Conservation (phyloP, 106 monocot species). For the Dendrobium officinale region DNA sequence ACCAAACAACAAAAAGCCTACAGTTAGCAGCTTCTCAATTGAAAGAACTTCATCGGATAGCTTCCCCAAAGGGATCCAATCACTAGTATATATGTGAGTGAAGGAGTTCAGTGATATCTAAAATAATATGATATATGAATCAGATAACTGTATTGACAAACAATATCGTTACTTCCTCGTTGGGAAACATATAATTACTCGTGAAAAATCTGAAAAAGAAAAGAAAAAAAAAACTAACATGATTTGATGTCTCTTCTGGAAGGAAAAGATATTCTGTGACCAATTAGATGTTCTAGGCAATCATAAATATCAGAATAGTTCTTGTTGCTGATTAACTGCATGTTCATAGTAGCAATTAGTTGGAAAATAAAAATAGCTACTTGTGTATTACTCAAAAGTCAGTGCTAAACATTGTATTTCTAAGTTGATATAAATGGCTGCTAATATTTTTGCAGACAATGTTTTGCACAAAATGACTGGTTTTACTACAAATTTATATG, state of each 20-base stretch:
- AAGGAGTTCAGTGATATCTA: not conserved
- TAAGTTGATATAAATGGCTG: too few relatives aligned
- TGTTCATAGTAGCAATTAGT: not conserved
- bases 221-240: not conserved
- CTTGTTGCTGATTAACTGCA: too few relatives aligned
- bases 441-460: too few relatives aligned
- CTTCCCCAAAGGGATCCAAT: not conserved
- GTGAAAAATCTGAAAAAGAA: not conserved
- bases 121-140: not conserved
- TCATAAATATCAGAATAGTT: too few relatives aligned
- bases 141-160: not conserved
- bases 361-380: not conserved
- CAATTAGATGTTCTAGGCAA: too few relatives aligned
- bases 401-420: too few relatives aligned
- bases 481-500: too few relatives aligned
- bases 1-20: not conserved
- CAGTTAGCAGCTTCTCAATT: not conserved
- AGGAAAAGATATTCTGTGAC: not conserved
- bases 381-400: not conserved
- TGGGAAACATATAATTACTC: not conserved
- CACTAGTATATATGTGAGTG: not conserved
- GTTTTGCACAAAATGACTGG: too few relatives aligned
- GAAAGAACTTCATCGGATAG: not conserved
- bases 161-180: not conserved
- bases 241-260: not conserved